These are phyloP conservation scores for Plectosphaerella plurivora DNA, from an alignment of 2,329 filamentous ascomycete species.

Conservation along the genomic window DNA sequence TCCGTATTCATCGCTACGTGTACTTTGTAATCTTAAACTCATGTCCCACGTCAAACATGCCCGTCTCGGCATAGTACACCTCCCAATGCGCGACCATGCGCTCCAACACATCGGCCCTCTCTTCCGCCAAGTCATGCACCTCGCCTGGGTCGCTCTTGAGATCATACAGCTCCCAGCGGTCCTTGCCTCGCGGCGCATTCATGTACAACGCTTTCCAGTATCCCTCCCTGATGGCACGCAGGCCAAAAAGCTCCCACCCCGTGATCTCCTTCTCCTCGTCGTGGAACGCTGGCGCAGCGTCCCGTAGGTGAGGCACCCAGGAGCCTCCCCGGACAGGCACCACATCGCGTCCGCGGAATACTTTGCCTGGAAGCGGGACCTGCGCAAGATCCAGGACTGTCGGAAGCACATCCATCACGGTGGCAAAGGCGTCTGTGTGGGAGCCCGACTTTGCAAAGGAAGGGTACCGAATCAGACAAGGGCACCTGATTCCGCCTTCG, in stretches of 20 bases:
- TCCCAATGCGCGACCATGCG: constrained; percentile 51
- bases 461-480: constrained; percentile 33
- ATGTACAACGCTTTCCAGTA: constrained; percentile 57
- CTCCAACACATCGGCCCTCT: constrained; percentile 36
- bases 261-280: constrained; percentile 44
- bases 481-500: constrained; percentile 43
- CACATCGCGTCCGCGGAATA: constrained; percentile 39
- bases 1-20: not conserved
- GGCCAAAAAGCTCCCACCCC: constrained; percentile 53
- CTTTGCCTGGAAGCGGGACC: constrained; percentile 30
- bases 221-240: constrained; percentile 46
- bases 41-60: not conserved
- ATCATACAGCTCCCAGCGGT: constrained; percentile 55
- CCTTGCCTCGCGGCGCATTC: constrained; percentile 40
- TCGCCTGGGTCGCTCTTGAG: constrained; percentile 47
- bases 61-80: constrained; percentile 33
- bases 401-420: constrained; percentile 45
- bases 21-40: constrained; percentile 1
- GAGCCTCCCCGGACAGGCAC: constrained; percentile 46
- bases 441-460: constrained; percentile 7
- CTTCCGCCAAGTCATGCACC: constrained; percentile 35
- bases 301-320: constrained; percentile 35
- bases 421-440: constrained; percentile 43
- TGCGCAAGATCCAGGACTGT: constrained; percentile 42
- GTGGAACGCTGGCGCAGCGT: constrained; percentile 27